Evolutionary conservation across 495 filamentous ascomycete genomes (phyloP), one percentile per base, ranked within the genome.

Genomic region (Rostrohypoxylon terebratum): DNA sequence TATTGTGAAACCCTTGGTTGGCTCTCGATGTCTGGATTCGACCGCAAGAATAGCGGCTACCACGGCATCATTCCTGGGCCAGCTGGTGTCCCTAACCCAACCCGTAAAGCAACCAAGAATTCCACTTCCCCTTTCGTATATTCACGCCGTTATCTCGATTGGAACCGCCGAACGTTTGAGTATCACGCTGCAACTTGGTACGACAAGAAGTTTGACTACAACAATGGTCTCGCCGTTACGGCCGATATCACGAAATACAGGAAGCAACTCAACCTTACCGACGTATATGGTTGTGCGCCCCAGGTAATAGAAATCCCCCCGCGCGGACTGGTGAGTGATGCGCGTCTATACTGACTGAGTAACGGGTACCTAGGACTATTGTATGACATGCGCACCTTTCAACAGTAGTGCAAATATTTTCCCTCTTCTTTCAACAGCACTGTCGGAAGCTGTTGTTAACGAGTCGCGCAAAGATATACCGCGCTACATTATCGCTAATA

Each of bases 1-100:
- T 97, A 94, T 78, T 93, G 94, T 85, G 93, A 97, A 80, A 95
- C 93, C 33, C 86, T 94, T 20, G 93, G 93, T 6, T 96, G 93
- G 82, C 84, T 93, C 81, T 94, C 92, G 8, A 92, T 97, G 75
- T 84, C 84, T 42, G 93, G 91, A 6, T 83, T 94, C 59, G 75
- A 78, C 44, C 71, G 64, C 20, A 57, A 60, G 23, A 79, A 77
- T 58, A 78, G 77, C 63, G 70, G 65, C 51, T 77, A 50, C 54
- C 63, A 33, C 18, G 81, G 71, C 1, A 72, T 65, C 40, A 20
- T 65, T 8, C 69, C 74, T n/a, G 80, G 78, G 36, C 82, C 81
- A 8, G 65, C 68, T 55, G 81, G 80, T 25, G 81, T 82, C n/a
- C 78, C 82, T 38, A 82, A 84, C 53, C 84, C 83, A n/a, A 85